phyloP scores from a whole-genome alignment of 306 rosid genomes.

The Canavalia ensiformis region DNA sequence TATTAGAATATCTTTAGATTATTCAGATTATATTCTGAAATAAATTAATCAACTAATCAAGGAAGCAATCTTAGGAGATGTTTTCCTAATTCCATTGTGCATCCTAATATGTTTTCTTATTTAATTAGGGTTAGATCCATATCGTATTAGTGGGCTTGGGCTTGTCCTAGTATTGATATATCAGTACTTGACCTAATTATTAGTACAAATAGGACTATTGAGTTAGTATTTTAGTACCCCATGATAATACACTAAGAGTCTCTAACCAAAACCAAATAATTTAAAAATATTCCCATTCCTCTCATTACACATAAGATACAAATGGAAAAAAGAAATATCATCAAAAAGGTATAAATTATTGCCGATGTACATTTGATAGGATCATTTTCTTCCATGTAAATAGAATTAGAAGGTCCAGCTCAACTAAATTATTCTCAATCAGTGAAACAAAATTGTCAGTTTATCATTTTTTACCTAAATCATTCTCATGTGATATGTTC shows the following conservation, averaged over 20 bases:
- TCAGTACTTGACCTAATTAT: background rate
- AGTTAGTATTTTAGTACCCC: background rate
- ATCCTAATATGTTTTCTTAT: background rate
- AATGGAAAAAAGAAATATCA: background rate
- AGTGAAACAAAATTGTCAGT: background rate
- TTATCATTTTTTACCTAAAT: background rate
- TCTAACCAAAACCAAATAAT: background rate
- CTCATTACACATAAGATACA: background rate
- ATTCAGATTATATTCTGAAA: slow-evolving; percentile 13
- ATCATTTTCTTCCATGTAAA: slow-evolving; percentile 11
- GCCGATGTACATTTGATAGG: background rate
- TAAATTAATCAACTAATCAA: slow-evolving; percentile 19
- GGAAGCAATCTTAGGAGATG: slow-evolving; percentile 24
- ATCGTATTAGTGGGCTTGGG: slow-evolving; percentile 3
- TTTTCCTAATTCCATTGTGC: slow-evolving; percentile 7
- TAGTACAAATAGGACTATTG: background rate
- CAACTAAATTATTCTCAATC: background rate
- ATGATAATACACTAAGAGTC: slow-evolving; percentile 7
- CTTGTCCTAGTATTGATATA: background rate
- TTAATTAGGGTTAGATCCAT: slow-evolving; percentile 25
- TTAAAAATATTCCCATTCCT: background rate
- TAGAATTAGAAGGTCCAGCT: slow-evolving; percentile 14
- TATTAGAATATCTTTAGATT: slow-evolving; percentile 13
- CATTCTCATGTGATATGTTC: background rate
- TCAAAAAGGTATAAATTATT: background rate